Base-by-base conservation (phyloP, 495 filamentous ascomycete genomes). In the Podospora pseudocomata region DNA sequence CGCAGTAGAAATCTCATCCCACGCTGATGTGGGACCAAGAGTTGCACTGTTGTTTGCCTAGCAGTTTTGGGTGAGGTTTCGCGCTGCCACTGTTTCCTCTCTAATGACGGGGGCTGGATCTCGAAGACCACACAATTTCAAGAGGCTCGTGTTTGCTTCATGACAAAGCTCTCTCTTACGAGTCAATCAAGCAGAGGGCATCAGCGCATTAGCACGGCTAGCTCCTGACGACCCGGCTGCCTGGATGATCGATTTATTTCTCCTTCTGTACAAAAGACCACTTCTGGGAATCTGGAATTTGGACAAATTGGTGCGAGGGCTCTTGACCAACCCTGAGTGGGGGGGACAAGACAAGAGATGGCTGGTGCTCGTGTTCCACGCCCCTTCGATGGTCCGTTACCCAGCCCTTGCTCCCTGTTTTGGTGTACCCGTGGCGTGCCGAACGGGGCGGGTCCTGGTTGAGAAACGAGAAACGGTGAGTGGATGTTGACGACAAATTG, bases 351-450 rank as follows among this genome's bases (percentile, higher is more conserved):
- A 16, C 60, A 32, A 63, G 34, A 63, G 49, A 63, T 63, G 61
- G 61, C 61, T 63, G 61, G 61, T 59, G 30, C 30, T 28, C 20
- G 15, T 54, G 32, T 56, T 58, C 16, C 58, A 67, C 61, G 56
- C 62, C n/a, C 66, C 63, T 19, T 27, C 56, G 30, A 44, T 63
- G 61, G 27, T 63, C 30, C 32, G 61, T 44, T 63, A 32, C 30
- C 55, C 65, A 39, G 54, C 34, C 55, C 68, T 57, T 70, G 30
- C 32, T 60, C 53, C 58, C 60, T 68, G 68, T 34, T 56, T 55
- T 60, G 56, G 65, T 56, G 62, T 60, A 67, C 64, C 68, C 61
- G 68, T 64, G 61, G 61, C 30, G 23, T 30, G 53, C 54, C 19
- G 54, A n/a, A 13, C 32, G 15, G 20, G 34, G 60, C 57, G 63